Evolutionary conservation across 2,329 filamentous ascomycete genomes (phyloP).

Genomic region (Pseudocercospora musae): DNA sequence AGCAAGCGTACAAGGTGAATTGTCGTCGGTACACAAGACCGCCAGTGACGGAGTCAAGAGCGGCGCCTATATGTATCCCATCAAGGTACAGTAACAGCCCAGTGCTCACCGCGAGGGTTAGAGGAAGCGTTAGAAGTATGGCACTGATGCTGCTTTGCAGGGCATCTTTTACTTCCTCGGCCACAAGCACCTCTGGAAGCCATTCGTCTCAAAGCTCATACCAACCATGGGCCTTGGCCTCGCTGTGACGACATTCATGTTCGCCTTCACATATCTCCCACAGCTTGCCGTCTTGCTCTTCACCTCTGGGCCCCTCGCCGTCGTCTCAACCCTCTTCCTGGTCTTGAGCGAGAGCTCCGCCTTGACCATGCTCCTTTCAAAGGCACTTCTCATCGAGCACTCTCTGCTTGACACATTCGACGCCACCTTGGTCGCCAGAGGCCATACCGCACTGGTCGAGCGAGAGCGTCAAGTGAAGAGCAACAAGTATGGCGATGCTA

Average conservation of each 20-base stretch:
- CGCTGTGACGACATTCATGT: conserved; percentile 73
- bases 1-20: conserved; percentile 64
- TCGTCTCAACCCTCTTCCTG: conserved; percentile 68
- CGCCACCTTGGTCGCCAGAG: conserved; percentile 57
- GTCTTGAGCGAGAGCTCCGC: conserved; percentile 54
- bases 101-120: too few species aligned
- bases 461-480: conserved; percentile 70
- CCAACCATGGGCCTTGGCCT: conserved; percentile 67
- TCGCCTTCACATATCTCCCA: conserved; percentile 79
- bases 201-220: conserved; percentile 55
- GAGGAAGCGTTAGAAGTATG: too few species aligned
- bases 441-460: conserved; percentile 62
- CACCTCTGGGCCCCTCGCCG: conserved; percentile 77
- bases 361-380: conserved; percentile 54
- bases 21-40: conserved; percentile 61
- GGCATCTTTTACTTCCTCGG: conserved; percentile 60
- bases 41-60: conserved; percentile 69
- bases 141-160: conserved; percentile 36
- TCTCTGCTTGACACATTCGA: conserved; percentile 88
- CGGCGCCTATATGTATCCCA: conserved; percentile 78
- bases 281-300: conserved; percentile 80
- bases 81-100: too few species aligned
- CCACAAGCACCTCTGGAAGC: conserved; percentile 58
- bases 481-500: conserved; percentile 47
- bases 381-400: conserved; percentile 75